Evolutionary conservation across 2,329 filamentous ascomycete genomes (phyloP).

Genomic region (Talaromyces atroroseus): DNA sequence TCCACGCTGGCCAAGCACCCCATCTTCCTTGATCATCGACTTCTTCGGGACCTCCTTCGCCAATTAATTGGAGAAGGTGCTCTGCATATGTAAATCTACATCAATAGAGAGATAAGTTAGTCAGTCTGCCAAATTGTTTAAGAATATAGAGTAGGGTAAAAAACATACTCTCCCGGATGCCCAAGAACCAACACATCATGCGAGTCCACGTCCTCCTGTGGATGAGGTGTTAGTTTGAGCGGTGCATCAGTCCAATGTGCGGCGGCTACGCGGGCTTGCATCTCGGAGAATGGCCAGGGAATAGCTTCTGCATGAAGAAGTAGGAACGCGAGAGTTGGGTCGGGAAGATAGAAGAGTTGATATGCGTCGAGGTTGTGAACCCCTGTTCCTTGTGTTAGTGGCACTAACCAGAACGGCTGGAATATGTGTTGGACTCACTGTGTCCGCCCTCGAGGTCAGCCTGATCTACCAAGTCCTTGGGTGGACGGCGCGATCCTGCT

Average conservation of each 20-base stretch:
- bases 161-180: not conserved
- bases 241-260: not conserved
- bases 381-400: not conserved
- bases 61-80: not conserved
- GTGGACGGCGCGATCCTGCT: not conserved
- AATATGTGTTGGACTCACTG: not conserved
- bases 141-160: not conserved
- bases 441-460: not conserved
- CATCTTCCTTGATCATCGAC: not conserved
- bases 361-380: constrained; percentile 1
- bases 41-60: not conserved
- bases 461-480: not conserved
- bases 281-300: constrained; percentile 3
- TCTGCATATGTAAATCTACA: not conserved
- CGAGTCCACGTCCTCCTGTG: not conserved
- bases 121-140: not conserved
- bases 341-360: constrained; percentile 1
- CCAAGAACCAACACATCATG: not conserved
- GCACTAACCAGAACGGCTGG: not conserved
- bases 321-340: not conserved
- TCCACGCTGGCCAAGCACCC: constrained; percentile 1
- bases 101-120: not conserved
- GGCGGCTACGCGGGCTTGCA: not conserved
- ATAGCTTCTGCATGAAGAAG: constrained; percentile 2
- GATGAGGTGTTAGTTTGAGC: not conserved